Conservation (phyloP, 495 filamentous ascomycete species). For the Hapsidospora chrysogenum region DNA sequence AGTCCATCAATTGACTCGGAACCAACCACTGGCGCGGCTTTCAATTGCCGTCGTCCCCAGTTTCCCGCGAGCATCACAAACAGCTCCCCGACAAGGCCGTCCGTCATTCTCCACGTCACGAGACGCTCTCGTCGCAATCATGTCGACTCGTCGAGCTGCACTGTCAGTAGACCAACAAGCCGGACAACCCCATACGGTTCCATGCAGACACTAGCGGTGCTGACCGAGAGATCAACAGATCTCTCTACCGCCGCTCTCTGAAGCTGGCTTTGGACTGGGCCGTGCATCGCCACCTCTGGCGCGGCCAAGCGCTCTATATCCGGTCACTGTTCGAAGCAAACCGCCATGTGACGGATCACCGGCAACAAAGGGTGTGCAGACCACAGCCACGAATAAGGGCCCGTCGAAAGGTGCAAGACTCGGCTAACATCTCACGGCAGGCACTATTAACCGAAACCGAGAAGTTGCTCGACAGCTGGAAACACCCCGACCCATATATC, state of each 20-base stretch:
- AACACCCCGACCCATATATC: constrained; percentile 87
- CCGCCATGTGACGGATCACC: constrained; percentile 66
- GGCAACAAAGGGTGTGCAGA: constrained; percentile 77
- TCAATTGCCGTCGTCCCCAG: no score
- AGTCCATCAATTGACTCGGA: no score
- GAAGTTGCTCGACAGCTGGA: constrained; percentile 77
- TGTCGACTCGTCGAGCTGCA: background rate
- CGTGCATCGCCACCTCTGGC: constrained; percentile 79
- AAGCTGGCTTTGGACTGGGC: constrained; percentile 92
- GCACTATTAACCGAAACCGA: constrained; percentile 73
- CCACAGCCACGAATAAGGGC: constrained; percentile 9
- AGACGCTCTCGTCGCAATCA: background rate
- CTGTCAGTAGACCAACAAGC: background rate
- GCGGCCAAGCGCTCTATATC: constrained; percentile 90
- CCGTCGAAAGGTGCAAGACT: no score
- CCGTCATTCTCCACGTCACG: no score
- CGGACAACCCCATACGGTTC: background rate
- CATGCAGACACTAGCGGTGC: background rate
- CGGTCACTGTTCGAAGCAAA: constrained; percentile 92
- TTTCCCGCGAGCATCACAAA: no score
- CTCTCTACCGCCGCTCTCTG: constrained; percentile 80
- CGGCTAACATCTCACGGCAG: constrained; percentile 22
- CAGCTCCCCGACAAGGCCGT: no score
- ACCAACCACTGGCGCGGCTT: no score
- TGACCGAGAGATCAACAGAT: constrained; percentile 33